Evolutionary conservation across 148 eudicot species (phyloP).

Genomic region (Gaultheria prostrata): DNA sequence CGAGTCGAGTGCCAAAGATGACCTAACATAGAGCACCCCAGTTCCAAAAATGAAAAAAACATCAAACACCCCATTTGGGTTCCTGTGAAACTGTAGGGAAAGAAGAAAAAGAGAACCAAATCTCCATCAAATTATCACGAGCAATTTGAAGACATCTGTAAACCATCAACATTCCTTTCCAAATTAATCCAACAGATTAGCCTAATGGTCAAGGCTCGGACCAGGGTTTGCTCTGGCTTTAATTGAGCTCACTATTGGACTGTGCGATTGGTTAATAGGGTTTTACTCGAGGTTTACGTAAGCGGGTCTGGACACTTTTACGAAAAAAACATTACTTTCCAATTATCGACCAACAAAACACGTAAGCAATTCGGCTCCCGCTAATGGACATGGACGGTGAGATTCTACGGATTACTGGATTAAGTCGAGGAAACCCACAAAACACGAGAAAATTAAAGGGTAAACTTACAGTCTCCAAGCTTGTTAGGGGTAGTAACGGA

Average conservation of each 20-base stretch:
- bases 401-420: too few species aligned
- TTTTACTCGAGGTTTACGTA: not conserved
- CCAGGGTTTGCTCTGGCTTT: not conserved
- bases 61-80: too few species aligned
- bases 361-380: too few species aligned
- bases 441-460: not conserved
- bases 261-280: not conserved
- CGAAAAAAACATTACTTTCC: too few species aligned
- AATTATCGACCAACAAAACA: not conserved
- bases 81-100: not conserved
- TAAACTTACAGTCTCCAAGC: constrained; percentile 80
- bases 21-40: too few species aligned
- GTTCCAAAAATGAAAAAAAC: too few species aligned
- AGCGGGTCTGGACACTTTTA: not conserved
- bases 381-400: too few species aligned
- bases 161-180: not conserved
- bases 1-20: too few species aligned
- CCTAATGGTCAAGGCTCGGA: not conserved
- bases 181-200: not conserved
- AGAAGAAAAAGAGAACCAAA: constrained; percentile 1
- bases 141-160: not conserved
- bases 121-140: not conserved
- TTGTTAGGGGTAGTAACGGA: constrained; percentile 57
- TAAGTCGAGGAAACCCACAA: not conserved
- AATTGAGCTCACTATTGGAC: not conserved